phyloP scores from a whole-genome alignment of 768 basidiomycete species.

The Kwoniella botswanensis region DNA sequence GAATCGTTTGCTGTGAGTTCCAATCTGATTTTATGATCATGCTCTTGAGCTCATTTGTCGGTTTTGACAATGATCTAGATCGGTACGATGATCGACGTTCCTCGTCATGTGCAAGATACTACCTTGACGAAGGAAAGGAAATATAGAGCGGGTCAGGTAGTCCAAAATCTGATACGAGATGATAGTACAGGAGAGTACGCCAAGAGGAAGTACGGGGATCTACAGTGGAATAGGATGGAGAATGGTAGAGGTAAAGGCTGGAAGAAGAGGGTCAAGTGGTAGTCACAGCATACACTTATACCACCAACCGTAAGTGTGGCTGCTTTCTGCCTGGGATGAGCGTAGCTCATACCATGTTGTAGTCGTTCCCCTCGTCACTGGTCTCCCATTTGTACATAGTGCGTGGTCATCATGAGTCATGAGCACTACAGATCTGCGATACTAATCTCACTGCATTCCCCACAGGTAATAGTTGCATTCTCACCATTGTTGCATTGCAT shows the following conservation, averaged over 20 bases:
- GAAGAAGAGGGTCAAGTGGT: slow-evolving; percentile 57
- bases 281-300: neutral
- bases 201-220: slow-evolving; percentile 57
- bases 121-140: slow-evolving; percentile 44
- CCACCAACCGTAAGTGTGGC: slow-evolving; percentile 1
- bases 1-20: slow-evolving; percentile 55
- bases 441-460: slow-evolving; percentile 4
- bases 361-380: neutral
- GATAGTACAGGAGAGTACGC: slow-evolving; percentile 47
- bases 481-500: slow-evolving; percentile 6
- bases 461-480: slow-evolving; percentile 16
- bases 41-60: too few relatives aligned
- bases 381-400: slow-evolving; percentile 21
- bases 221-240: slow-evolving; percentile 53
- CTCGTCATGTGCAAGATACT: slow-evolving; percentile 50
- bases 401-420: neutral
- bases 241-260: slow-evolving; percentile 57
- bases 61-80: slow-evolving; percentile 34
- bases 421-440: neutral
- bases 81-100: slow-evolving; percentile 52
- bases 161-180: slow-evolving; percentile 46
- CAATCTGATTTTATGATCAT: too few relatives aligned
- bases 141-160: slow-evolving; percentile 53
- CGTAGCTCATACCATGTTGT: neutral
- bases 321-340: neutral